phyloP scores from a whole-genome alignment of 164 flowering plant genomes.

The Vitis vinifera region ASM3070453v1 NC_081818.1:24339501-24340000 shows the following conservation, averaged over 20 bases:
- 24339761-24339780: constrained; percentile 93
- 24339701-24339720: constrained; percentile 90
- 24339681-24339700: constrained; percentile 79
- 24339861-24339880: too few species aligned
- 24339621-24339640: neutral
- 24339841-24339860: neutral
- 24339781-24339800: constrained; percentile 39
- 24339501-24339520: neutral
- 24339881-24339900: neutral
- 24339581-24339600: too few species aligned
- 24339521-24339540: neutral
- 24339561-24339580: neutral
- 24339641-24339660: constrained; percentile 4
- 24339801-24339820: too few species aligned
- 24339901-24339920: neutral
- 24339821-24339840: neutral
- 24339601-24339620: too few species aligned
- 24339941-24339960: too few species aligned
- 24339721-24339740: constrained; percentile 97
- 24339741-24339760: constrained; percentile 98
- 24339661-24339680: constrained; percentile 71
- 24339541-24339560: neutral
- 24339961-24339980: too few species aligned
- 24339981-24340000: too few species aligned
- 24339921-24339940: neutral